These are phyloP conservation scores for Lecanicillium sp. DNA, from an alignment of 2,329 filamentous ascomycete genomes.

Conservation along the genomic window DNA sequence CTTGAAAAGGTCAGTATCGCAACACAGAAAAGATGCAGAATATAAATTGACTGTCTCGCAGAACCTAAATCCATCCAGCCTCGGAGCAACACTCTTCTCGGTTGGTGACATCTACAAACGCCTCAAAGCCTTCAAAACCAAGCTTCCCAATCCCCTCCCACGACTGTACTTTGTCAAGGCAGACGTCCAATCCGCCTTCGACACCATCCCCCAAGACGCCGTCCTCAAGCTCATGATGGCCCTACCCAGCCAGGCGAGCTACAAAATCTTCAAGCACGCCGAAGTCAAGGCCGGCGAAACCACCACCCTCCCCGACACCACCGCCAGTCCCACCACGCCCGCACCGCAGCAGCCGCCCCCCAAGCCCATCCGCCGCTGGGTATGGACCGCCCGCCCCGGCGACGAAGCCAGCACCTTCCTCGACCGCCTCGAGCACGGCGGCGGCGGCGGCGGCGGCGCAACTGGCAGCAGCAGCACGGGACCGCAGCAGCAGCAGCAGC, in stretches of 20 bases:
- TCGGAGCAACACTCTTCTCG: slow-evolving; percentile 80
- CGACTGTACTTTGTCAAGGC: slow-evolving; percentile 83
- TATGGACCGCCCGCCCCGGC: slow-evolving; percentile 41
- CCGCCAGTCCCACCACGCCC: too few species aligned
- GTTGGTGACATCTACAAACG: slow-evolving; percentile 72
- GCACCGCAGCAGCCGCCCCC: slow-evolving; percentile 22
- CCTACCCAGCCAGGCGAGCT: slow-evolving; percentile 52
- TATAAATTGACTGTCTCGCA: slow-evolving; percentile 19
- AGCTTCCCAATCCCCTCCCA: slow-evolving; percentile 31
- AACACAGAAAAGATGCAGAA: neutral
- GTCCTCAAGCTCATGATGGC: slow-evolving; percentile 61
- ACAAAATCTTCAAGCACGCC: slow-evolving; percentile 67
- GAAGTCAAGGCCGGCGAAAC: slow-evolving; percentile 54
- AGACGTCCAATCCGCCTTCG: slow-evolving; percentile 88
- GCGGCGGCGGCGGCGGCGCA: neutral
- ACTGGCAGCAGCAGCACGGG: slow-evolving; percentile 34
- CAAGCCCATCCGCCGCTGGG: slow-evolving; percentile 45
- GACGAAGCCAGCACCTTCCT: slow-evolving; percentile 39
- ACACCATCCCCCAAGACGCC: slow-evolving; percentile 81
- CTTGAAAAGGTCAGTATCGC: slow-evolving; percentile 60
- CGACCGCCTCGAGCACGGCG: slow-evolving; percentile 34
- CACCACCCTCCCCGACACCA: neutral
- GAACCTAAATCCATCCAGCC: slow-evolving; percentile 44
- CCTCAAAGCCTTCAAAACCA: slow-evolving; percentile 62
- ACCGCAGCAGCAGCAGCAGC: neutral